Conservation (phyloP, 2,329 filamentous ascomycete genomes). For the Penicillium sp. region DNA sequence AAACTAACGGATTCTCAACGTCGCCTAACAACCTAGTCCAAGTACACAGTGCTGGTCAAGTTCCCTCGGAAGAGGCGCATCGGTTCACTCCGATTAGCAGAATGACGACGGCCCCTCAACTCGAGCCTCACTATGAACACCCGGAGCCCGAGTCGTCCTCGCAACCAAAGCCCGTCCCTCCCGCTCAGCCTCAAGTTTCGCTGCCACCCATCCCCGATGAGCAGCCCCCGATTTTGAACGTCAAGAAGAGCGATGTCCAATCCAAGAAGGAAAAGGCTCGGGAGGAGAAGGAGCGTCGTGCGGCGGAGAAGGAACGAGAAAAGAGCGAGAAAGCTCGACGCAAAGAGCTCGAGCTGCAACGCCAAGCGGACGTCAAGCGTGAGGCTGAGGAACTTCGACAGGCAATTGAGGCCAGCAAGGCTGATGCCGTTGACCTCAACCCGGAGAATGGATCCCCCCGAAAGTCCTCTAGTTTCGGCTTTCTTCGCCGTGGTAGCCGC, state of each 20-base stretch:
- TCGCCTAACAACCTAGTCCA: constrained; percentile 41
- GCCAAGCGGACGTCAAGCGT: constrained; percentile 51
- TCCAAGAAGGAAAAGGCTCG: constrained; percentile 68
- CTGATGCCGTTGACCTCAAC: constrained; percentile 59
- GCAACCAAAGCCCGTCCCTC: constrained; percentile 15
- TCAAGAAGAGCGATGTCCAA: constrained; percentile 65
- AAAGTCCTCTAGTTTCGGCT: constrained; percentile 56
- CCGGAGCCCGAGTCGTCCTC: constrained; percentile 26
- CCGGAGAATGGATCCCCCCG: constrained; percentile 45
- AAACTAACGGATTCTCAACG: constrained; percentile 38
- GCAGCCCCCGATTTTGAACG: constrained; percentile 43
- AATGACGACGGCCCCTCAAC: constrained; percentile 49
- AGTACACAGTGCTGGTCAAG: constrained; percentile 44
- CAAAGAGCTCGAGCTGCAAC: constrained; percentile 59
- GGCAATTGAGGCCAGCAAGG: constrained; percentile 69
- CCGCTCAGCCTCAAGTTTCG: constrained; percentile 29
- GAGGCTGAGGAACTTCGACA: constrained; percentile 65
- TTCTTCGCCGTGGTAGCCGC: constrained; percentile 73
- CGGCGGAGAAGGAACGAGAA: constrained; percentile 51
- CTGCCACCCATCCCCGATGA: constrained; percentile 40
- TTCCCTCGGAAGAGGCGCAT: constrained; percentile 43
- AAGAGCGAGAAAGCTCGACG: constrained; percentile 60
- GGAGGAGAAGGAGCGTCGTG: constrained; percentile 63
- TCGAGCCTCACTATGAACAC: constrained; percentile 51
- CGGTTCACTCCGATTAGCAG: constrained; percentile 38